Percentiles rank a stretch among this genome's conserved stretches.
Conservation (phyloP, 257 asterid species). For the Dorcoceras hygrometricum region DNA sequence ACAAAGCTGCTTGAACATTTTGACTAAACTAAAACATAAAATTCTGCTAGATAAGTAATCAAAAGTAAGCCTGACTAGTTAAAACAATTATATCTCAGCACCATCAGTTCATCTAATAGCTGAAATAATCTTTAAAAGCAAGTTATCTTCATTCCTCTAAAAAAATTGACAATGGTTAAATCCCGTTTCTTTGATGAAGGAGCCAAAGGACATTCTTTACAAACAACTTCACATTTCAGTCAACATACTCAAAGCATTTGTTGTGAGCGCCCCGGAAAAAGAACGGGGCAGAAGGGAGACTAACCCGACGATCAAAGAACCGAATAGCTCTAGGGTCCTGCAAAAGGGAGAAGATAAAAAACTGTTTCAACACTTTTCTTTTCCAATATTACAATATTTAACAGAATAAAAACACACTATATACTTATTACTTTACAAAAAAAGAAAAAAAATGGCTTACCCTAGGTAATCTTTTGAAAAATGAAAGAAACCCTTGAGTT, state of each 20-base stretch:
- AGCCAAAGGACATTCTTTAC: slow-evolving; percentile 12
- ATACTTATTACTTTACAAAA: not conserved
- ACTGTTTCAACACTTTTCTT: not conserved
- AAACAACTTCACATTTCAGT: slow-evolving; percentile 1
- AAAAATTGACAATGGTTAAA: slow-evolving; percentile 4
- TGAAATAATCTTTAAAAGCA: not conserved
- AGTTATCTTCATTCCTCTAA: not conserved
- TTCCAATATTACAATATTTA: not conserved
- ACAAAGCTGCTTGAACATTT: not conserved
- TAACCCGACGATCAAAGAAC: slow-evolving; percentile 91
- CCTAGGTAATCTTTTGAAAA: slow-evolving; percentile 70
- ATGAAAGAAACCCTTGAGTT: slow-evolving; percentile 94
- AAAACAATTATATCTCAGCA: slow-evolving; percentile 9
- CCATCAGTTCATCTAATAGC: slow-evolving; percentile 2
- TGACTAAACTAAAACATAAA: not conserved
- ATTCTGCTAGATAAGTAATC: not conserved
- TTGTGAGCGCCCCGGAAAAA: not conserved
- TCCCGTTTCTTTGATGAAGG: not conserved
- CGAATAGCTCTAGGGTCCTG: slow-evolving; percentile 93
- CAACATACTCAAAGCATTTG: slow-evolving; percentile 11
- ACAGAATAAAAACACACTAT: not conserved
- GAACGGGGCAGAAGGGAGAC: slow-evolving; percentile 22
- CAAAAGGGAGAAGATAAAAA: slow-evolving; percentile 29
- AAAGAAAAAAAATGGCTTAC: slow-evolving; percentile 35
- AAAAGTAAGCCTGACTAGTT: not conserved